Conservation (phyloP, 371 early-diverging fungal species). For the Dinochytrium kinnereticum region DNA sequence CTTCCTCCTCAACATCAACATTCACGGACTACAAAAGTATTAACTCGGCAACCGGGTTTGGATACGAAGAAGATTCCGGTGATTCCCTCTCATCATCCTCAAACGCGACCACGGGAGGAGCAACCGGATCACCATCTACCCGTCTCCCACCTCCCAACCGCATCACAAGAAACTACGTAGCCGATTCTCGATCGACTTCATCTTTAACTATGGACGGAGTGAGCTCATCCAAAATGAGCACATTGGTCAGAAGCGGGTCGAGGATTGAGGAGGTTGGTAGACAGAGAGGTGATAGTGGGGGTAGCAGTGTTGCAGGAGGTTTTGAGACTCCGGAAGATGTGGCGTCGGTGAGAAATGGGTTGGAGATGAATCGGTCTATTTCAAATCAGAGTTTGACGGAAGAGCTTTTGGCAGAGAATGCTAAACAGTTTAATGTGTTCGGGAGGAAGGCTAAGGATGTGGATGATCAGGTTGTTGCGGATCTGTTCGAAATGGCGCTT, state of each 20-base stretch:
- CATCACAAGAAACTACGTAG: neutral
- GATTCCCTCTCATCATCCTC: neutral
- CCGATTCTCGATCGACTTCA: neutral
- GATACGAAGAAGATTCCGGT: neutral
- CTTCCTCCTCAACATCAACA: neutral
- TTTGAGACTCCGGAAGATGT: neutral
- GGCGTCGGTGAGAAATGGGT: neutral
- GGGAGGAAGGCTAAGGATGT: slow-evolving; percentile 11
- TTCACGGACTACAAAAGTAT: neutral
- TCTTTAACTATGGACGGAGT: too few species aligned
- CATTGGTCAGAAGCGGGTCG: neutral
- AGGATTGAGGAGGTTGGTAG: neutral
- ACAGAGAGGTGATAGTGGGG: slow-evolving; percentile 6
- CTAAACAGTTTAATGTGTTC: slow-evolving; percentile 20
- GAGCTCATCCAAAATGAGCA: too few species aligned
- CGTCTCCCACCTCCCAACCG: neutral
- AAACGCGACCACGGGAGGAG: neutral
- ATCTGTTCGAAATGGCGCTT: slow-evolving; percentile 44
- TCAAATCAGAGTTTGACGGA: neutral
- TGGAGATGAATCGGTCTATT: neutral
- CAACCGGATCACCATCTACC: neutral
- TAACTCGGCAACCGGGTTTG: neutral
- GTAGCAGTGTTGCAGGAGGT: neutral
- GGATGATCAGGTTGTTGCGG: slow-evolving; percentile 23
- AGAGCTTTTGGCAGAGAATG: slow-evolving; percentile 4